Conservation (phyloP, 805 yeast genomes). For the Ogataea pilisensis region DNA sequence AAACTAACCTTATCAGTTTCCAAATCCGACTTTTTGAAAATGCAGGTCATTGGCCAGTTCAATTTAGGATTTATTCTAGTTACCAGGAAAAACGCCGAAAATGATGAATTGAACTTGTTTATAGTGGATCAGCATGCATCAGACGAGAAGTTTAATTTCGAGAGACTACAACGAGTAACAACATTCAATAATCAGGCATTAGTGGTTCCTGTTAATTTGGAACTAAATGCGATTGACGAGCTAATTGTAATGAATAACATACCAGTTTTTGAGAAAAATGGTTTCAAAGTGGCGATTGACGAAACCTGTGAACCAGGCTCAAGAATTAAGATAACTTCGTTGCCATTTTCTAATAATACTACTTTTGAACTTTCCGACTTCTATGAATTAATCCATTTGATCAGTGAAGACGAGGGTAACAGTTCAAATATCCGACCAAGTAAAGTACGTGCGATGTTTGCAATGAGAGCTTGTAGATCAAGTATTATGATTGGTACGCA, state of each 20-base stretch:
- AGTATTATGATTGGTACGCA: constrained; percentile 92
- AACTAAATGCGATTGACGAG: constrained; percentile 76
- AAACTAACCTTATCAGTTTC: constrained; percentile 56
- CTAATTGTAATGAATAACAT: constrained; percentile 59
- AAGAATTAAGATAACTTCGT: constrained; percentile 49
- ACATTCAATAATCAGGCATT: constrained; percentile 66
- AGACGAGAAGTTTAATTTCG: constrained; percentile 93
- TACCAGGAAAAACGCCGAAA: constrained; percentile 37
- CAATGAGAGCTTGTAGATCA: constrained; percentile 91
- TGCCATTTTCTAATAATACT: constrained; percentile 71
- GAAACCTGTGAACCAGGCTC: constrained; percentile 53
- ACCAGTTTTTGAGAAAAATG: constrained; percentile 62
- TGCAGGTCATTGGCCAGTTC: constrained; percentile 90
- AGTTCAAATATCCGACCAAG: constrained; percentile 51
- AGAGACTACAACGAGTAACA: constrained; percentile 53
- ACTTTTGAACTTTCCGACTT: constrained; percentile 68
- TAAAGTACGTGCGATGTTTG: constrained; percentile 79
- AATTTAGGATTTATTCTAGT: constrained; percentile 92
- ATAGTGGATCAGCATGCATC: constrained; percentile 97
- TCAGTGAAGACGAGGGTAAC: constrained; percentile 51
- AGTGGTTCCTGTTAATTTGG: constrained; percentile 53
- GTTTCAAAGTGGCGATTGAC: constrained; percentile 58
- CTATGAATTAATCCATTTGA: constrained; percentile 66
- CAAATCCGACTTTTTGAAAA: constrained; percentile 66
- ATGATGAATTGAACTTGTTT: constrained; percentile 54